Evolutionary conservation across 1,139 yeast species (phyloP).

Genomic region (Candida neerlandica): DNA sequence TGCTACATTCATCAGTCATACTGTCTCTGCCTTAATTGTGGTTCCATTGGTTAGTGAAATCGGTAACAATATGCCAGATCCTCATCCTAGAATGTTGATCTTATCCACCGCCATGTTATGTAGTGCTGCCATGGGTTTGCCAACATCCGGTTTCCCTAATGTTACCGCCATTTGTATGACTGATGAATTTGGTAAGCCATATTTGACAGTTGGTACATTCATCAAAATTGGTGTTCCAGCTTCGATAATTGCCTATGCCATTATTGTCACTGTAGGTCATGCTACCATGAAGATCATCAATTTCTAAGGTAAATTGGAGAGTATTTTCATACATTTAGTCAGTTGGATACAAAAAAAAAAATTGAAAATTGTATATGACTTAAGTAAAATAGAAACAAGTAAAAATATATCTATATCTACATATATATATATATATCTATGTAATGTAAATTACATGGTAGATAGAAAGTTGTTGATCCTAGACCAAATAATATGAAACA

Average conservation of each 20-base stretch:
- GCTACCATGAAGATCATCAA: slow-evolving; percentile 59
- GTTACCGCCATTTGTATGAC: slow-evolving; percentile 80
- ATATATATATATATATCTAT: too few species aligned
- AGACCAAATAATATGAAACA: too few species aligned
- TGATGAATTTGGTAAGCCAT: slow-evolving; percentile 69
- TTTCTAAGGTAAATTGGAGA: slow-evolving; percentile 24
- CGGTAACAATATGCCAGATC: slow-evolving; percentile 57
- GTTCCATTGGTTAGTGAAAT: slow-evolving; percentile 71
- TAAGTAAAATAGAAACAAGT: too few species aligned
- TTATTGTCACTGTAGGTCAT: slow-evolving; percentile 65
- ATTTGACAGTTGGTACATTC: slow-evolving; percentile 64
- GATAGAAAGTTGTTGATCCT: too few species aligned
- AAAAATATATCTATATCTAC: too few species aligned
- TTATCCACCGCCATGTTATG: slow-evolving; percentile 70
- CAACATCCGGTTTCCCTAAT: slow-evolving; percentile 77
- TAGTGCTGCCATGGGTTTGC: slow-evolving; percentile 78
- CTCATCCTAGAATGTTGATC: slow-evolving; percentile 62
- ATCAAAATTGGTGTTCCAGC: slow-evolving; percentile 74
- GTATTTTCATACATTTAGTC: too few species aligned
- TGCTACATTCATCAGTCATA: slow-evolving; percentile 77
- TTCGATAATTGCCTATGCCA: slow-evolving; percentile 56
- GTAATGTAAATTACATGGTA: too few species aligned
- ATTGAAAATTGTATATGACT: too few species aligned
- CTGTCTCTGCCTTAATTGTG: slow-evolving; percentile 74
- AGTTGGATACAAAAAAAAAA: not conserved